Conservation (phyloP, 306 rosid species). For the Cucumis hystrix region DNA sequence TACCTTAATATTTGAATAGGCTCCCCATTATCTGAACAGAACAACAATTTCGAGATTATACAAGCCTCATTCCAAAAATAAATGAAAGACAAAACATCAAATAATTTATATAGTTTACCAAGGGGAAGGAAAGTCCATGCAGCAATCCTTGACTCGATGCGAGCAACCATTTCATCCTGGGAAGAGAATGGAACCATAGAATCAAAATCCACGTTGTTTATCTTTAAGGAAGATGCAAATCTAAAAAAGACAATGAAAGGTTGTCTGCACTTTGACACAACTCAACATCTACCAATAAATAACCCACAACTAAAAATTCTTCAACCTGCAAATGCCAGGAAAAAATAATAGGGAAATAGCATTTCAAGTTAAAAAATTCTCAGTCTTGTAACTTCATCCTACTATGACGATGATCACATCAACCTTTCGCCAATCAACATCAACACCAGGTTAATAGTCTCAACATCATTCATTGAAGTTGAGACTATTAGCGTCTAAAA, state of each 20-base stretch:
- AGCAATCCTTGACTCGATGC: constrained; percentile 63
- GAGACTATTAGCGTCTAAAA: not conserved
- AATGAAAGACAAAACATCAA: not conserved
- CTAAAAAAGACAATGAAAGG: not conserved
- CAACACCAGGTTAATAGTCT: not conserved
- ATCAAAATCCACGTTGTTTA: constrained; percentile 3
- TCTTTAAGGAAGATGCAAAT: not conserved
- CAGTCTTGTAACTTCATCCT: no score
- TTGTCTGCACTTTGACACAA: not conserved
- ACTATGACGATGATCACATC: not conserved
- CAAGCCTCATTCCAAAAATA: not conserved
- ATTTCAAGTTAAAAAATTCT: not conserved
- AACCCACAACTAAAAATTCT: not conserved
- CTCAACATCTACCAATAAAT: not conserved
- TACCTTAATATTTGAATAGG: constrained; percentile 77
- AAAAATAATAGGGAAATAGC: not conserved
- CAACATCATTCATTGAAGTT: not conserved
- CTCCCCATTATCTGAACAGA: constrained; percentile 71
- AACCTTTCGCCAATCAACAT: not conserved
- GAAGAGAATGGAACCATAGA: constrained; percentile 16
- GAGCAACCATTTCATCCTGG: constrained; percentile 60
- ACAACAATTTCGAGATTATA: constrained; percentile 1
- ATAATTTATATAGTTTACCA: constrained; percentile 27
- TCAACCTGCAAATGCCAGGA: not conserved
- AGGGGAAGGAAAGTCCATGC: constrained; percentile 88